Evolutionary conservation across 1,284 basidiomycete species (phyloP).

Genomic region (Malassezia sp.): DNA sequence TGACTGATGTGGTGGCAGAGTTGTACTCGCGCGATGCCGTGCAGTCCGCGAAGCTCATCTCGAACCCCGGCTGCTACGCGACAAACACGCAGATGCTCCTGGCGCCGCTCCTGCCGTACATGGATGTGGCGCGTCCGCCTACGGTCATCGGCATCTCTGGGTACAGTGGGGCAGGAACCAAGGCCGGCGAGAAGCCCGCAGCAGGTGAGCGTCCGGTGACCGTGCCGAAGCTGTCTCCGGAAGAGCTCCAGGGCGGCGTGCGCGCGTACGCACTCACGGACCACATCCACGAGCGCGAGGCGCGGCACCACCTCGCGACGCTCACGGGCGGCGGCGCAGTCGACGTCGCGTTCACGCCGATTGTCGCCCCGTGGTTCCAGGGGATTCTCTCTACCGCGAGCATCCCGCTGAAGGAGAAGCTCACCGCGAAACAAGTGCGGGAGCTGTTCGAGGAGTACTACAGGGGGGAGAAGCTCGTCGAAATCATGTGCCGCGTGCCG

Average conservation of each 20-base stretch:
- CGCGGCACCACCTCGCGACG: slow-evolving; percentile 64
- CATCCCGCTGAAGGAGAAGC: slow-evolving; percentile 61
- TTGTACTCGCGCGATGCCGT: slow-evolving; percentile 69
- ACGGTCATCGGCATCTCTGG: slow-evolving; percentile 88
- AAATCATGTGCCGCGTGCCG: slow-evolving; percentile 61
- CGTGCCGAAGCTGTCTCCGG: slow-evolving; percentile 67
- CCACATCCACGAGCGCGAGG: slow-evolving; percentile 97
- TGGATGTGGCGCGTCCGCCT: slow-evolving; percentile 59
- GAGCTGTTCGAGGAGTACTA: slow-evolving; percentile 71
- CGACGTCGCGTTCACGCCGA: slow-evolving; percentile 73
- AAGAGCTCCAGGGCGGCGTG: slow-evolving; percentile 64
- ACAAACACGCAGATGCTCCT: slow-evolving; percentile 84
- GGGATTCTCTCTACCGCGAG: slow-evolving; percentile 81
- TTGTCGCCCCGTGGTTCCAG: slow-evolving; percentile 87
- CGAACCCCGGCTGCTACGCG: slow-evolving; percentile 95
- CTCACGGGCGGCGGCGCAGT: slow-evolving; percentile 50
- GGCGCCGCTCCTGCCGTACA: slow-evolving; percentile 69
- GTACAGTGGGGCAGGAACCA: slow-evolving; percentile 86
- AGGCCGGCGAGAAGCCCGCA: slow-evolving; percentile 48
- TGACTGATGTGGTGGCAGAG: too few species aligned
- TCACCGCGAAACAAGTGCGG: slow-evolving; percentile 61
- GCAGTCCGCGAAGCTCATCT: slow-evolving; percentile 66
- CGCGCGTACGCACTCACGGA: slow-evolving; percentile 82
- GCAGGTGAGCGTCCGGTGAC: slow-evolving; percentile 48
- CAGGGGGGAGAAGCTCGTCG: slow-evolving; percentile 60